Percentiles rank a stretch among this genome's conserved stretches.
Evolutionary conservation across 2,329 filamentous ascomycete species (phyloP).

Genomic region (Colletotrichum trifolii): DNA sequence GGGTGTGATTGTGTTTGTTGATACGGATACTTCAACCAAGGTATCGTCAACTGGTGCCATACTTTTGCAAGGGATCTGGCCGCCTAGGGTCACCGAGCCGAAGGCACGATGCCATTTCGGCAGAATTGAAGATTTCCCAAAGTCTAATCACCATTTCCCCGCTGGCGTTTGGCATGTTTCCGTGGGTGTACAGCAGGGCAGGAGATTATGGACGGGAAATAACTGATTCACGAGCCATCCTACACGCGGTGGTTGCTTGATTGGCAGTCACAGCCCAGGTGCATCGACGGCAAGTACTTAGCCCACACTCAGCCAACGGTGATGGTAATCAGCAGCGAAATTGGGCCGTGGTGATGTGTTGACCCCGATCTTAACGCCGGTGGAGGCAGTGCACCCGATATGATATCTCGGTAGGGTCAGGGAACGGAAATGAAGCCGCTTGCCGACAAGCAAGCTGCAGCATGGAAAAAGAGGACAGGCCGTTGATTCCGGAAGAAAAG

Average conservation of each 20-base stretch:
- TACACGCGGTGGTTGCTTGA: background rate
- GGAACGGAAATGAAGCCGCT: constrained; percentile 25
- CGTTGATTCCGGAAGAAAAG: constrained; percentile 20
- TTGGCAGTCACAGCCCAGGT: background rate
- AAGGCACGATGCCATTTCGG: constrained; percentile 2
- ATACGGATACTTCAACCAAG: too few species aligned
- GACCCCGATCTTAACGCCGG: constrained; percentile 10
- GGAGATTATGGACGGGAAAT: constrained; percentile 3
- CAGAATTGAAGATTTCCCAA: constrained; percentile 3
- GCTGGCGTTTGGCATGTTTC: constrained; percentile 12
- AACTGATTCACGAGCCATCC: constrained; percentile 1
- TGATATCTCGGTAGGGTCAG: constrained; percentile 28
- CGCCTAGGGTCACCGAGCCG: too few species aligned
- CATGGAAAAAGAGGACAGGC: background rate
- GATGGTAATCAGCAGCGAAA: background rate
- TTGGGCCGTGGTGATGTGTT: constrained; percentile 23
- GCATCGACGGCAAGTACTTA: constrained; percentile 4
- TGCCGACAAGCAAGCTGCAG: constrained; percentile 11
- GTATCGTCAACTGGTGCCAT: too few species aligned
- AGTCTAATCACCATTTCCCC: constrained; percentile 10
- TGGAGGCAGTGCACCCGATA: constrained; percentile 28
- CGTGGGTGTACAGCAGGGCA: constrained; percentile 6
- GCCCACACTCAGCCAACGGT: constrained; percentile 11
- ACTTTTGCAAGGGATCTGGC: too few species aligned
- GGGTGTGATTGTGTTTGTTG: background rate